Base-by-base conservation (phyloP, 495 filamentous ascomycete species). In the Aspergillus cavernicola region DNA sequence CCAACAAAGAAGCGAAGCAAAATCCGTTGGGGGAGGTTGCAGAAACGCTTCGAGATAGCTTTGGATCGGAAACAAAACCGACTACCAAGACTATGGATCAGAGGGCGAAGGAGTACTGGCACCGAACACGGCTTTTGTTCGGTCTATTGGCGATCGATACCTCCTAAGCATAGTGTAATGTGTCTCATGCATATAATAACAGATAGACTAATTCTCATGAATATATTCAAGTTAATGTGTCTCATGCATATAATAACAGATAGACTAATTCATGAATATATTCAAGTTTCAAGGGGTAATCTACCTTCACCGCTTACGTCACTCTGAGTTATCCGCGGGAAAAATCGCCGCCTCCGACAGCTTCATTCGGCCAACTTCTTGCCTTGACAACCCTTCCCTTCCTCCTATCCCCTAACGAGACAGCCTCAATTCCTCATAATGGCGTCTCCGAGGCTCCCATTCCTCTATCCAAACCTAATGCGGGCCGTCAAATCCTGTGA, bases 71-170 rank as follows among this genome's bases (percentile, higher is more conserved):
- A 20, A 64, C 54, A 16, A 42, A 18, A 20, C 67, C 68, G 28
- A 71, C 60, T 11, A 64, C 67, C 50, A 80, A 80, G 54, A 67
- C 70, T 16, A 65, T 89, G 37, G 70, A 65, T 49, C 83, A 83
- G 55, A 60, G 71, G 12, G 81, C 85, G 22, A 71, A 77, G 47
- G 87, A 89, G 50, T 92, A 91, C 64, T 92, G 86, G 84, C 89
- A 86, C 68, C 81, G 84, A 53, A 92, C 89, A 11, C 79, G 81
- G 55, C 70, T 93, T 58, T 61, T 95, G 36, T 93, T 95, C 67
- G 87, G 75, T 4, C 62, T 84, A 19, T 66, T 85, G 53, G 64
- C 65, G 6, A 42, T 35, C 49, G 53, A 50, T n/a, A 15, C 20
- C 9, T 43, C 43, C 18, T 50, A 36, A 50, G 52, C 38, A 33